Evolutionary conservation across 2,329 filamentous ascomycete species (phyloP), one percentile per base, ranked within the genome.

Genomic region (Fusarium albidum): DNA sequence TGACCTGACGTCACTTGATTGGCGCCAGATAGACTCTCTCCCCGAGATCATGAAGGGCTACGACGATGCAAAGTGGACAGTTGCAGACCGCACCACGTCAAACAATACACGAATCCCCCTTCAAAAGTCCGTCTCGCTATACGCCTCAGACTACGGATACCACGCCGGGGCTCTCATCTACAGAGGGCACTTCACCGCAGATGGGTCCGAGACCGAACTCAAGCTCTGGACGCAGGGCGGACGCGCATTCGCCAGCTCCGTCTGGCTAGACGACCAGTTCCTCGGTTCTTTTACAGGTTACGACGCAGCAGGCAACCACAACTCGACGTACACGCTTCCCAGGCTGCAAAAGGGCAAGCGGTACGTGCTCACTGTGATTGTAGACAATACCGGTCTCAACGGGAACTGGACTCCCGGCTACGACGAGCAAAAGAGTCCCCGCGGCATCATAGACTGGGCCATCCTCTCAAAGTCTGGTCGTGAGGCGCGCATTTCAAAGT

Each of bases 371-470:
- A 92, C 89, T 0, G 76, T 92, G 2, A 71, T 92, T 0, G 76
- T 93, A 12, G 90, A 93, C 70, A 87, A 87, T 70, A 90, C 87
- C 74, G 89, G 90, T 0, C 76, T 91, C 1, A 82, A 91, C 53
- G 84, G 89, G 61, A 85, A 89, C 69, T 85, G 82, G 77, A 75
- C 75, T 3, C 81, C 86, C 1, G 86, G 86, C 2, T 64, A 68
- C 3, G 85, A 88, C 21, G 68, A 74, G 9, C 88, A 88, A 79
- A 89, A 89, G 77, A 73, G 77, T 17, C 83, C 80, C 1, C 83
- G 82, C 33, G 87, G 82, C 26, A 84, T 91, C 55, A 68, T 89
- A 17, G 74, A 85, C 72, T 90, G 86, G 73, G 68, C 68, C 3
- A 76, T 90, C 27, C 47, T 72, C 3, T 61, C 66, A 1, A 70